Conservation (phyloP, 2,329 filamentous ascomycete genomes). For the Fusarium pseudonygamai region DNA sequence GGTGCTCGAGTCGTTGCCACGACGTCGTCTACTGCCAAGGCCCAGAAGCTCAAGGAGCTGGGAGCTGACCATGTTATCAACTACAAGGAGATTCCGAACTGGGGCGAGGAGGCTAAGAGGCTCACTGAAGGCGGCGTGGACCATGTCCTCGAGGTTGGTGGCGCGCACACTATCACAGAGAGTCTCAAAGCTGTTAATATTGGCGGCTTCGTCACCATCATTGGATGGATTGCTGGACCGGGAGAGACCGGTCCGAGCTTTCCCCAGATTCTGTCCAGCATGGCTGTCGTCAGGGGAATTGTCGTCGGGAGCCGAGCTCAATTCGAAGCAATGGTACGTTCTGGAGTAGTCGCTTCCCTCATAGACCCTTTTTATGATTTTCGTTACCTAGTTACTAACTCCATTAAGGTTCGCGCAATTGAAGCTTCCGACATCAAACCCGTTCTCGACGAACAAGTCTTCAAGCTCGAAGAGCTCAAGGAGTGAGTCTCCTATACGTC, state of each 20-base stretch:
- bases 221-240: not conserved
- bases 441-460: not conserved
- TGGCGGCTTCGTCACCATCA: not conserved
- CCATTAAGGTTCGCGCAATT: not conserved
- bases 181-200: not conserved
- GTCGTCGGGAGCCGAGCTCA: not conserved
- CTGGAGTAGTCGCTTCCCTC: accelerated
- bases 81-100: not conserved
- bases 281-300: not conserved
- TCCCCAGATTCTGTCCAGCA: not conserved
- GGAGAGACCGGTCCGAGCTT: not conserved
- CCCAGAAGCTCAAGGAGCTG: not conserved
- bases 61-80: not conserved
- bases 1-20: not conserved
- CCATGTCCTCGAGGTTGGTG: not conserved
- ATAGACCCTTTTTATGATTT: accelerated
- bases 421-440: not conserved
- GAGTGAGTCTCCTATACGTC: not conserved
- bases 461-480: not conserved
- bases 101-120: not conserved
- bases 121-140: not conserved
- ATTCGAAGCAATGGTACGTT: not conserved
- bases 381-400: accelerated
- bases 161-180: not conserved
- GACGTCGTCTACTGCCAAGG: not conserved